Evolutionary conservation across 257 asterid genomes (phyloP).

Genomic region (Cinchona pubescens): DNA sequence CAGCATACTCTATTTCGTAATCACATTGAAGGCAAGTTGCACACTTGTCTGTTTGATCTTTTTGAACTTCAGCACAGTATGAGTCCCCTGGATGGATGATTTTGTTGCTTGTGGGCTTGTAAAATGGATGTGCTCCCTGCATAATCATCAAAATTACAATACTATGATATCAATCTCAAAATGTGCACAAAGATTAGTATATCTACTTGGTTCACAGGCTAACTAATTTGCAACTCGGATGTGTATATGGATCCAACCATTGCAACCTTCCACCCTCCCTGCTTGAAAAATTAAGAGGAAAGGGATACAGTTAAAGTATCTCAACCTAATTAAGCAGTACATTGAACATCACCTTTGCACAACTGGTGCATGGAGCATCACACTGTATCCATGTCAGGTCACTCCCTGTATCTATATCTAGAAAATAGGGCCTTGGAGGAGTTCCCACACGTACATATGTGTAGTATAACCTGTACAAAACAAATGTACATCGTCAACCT

Average conservation of each 20-base stretch:
- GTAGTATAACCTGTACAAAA: conserved; percentile 50
- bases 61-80: conserved; percentile 52
- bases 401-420: conserved; percentile 78
- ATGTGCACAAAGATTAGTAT: neutral
- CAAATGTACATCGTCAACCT: neutral
- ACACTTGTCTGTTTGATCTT: conserved; percentile 32
- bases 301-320: neutral
- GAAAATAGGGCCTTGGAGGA: conserved; percentile 78
- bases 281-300: neutral
- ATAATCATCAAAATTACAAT: conserved; percentile 16
- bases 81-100: conserved; percentile 49
- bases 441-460: conserved; percentile 56
- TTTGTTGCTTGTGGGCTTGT: conserved; percentile 53
- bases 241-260: neutral
- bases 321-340: conserved; percentile 1
- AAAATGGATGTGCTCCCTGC: conserved; percentile 79
- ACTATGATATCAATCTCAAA: neutral
- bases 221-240: neutral
- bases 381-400: conserved; percentile 83
- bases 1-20: conserved; percentile 77
- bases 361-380: conserved; percentile 85
- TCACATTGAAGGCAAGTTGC: conserved; percentile 64
- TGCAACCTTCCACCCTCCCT: neutral
- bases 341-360: conserved; percentile 53
- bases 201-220: neutral